phyloP scores from a whole-genome alignment of 129 eudicot species.

The Lonicera japonica region DNA sequence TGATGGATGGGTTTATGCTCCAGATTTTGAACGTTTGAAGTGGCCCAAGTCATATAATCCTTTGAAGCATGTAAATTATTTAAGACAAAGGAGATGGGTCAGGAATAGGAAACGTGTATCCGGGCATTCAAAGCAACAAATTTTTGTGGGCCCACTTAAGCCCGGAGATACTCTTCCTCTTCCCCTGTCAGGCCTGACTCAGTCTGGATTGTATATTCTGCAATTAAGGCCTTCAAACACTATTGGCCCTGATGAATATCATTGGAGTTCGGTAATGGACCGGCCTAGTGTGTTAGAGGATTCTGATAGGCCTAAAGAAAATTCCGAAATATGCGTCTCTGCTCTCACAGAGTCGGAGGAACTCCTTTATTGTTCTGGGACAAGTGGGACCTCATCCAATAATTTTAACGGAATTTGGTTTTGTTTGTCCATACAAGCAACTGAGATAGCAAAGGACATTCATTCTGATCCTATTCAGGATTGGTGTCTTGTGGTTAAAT shows the following conservation, averaged over 20 bases:
- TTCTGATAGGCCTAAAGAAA: constrained; percentile 23
- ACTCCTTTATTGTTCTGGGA: constrained; percentile 55
- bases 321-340: constrained; percentile 57
- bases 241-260: constrained; percentile 39
- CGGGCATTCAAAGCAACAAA: constrained; percentile 23
- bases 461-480: constrained; percentile 75
- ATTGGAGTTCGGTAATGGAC: constrained; percentile 76
- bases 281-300: constrained; percentile 38
- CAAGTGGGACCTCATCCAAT: constrained; percentile 63
- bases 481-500: constrained; percentile 71
- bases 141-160: constrained; percentile 47
- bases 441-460: constrained; percentile 75
- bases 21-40: constrained; percentile 45
- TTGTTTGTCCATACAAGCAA: constrained; percentile 73
- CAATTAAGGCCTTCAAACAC: constrained; percentile 57
- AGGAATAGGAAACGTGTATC: constrained; percentile 45
- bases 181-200: constrained; percentile 69
- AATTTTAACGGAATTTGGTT: constrained; percentile 69
- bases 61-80: constrained; percentile 34
- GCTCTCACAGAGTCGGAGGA: constrained; percentile 59
- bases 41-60: constrained; percentile 63
- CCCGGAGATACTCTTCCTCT: constrained; percentile 77
- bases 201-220: constrained; percentile 47
- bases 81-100: constrained; percentile 67
- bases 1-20: constrained; percentile 83